Percentiles rank a stretch among this genome's conserved stretches.
Conservation (phyloP, 139 green algal genomes). For the Mesotaenium endlicherianum region DNA sequence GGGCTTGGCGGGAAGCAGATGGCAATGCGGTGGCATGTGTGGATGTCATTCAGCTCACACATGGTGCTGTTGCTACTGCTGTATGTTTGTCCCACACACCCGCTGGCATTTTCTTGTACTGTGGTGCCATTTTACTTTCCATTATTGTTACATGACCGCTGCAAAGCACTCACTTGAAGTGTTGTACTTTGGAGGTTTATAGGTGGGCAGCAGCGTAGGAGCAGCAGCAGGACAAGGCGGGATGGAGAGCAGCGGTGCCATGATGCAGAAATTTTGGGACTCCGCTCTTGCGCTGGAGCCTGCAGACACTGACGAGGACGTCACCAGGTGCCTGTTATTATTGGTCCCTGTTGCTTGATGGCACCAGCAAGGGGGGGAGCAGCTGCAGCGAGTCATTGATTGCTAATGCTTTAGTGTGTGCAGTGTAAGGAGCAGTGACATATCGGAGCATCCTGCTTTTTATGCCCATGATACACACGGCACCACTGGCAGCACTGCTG, state of each 20-base stretch:
- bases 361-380: not conserved
- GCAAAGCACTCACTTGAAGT: too few relatives aligned
- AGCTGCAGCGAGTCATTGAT: not conserved
- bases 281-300: slow-evolving; percentile 23
- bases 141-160: too few relatives aligned
- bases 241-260: not conserved
- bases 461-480: too few relatives aligned
- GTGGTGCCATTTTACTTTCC: too few relatives aligned
- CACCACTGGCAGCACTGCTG: too few relatives aligned
- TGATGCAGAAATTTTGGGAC: slow-evolving; percentile 48
- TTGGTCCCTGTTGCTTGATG: not conserved
- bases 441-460: slow-evolving; percentile 32
- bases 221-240: not conserved
- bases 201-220: not conserved
- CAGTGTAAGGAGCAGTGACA: slow-evolving; percentile 30
- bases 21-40: slow-evolving; percentile 20
- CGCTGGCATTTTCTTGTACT: too few relatives aligned
- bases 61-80: slow-evolving; percentile 20
- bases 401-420: not conserved
- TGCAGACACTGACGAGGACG: slow-evolving; percentile 33
- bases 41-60: slow-evolving; percentile 36
- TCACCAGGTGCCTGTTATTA: slow-evolving; percentile 30
- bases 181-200: too few relatives aligned
- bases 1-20: not conserved
- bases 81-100: too few relatives aligned